Evolutionary conservation across 108 stramenopile species (phyloP).

Genomic region (Stephanodiscus minutulus): DNA sequence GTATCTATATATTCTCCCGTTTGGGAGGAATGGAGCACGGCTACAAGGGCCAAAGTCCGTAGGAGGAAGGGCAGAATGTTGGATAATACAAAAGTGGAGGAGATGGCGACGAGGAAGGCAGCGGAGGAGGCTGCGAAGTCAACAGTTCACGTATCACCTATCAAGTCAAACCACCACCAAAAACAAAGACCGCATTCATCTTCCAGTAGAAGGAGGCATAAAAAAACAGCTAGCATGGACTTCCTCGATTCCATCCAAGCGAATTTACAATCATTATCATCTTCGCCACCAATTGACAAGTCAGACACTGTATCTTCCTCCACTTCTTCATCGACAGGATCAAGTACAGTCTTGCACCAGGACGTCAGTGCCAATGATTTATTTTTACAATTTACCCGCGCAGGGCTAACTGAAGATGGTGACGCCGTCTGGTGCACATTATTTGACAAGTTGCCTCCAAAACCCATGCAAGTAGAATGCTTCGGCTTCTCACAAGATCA

Average conservation of each 20-base stretch:
- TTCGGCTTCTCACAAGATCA: conserved; percentile 48
- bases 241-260: background rate
- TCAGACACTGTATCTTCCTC: background rate
- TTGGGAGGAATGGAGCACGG: conserved; percentile 54
- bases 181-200: background rate
- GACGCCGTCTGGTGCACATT: background rate
- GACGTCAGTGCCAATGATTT: background rate
- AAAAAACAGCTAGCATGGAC: conserved; percentile 6
- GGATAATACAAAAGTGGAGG: background rate
- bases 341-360: background rate
- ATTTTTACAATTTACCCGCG: background rate
- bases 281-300: background rate
- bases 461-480: background rate
- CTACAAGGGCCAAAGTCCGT: conserved; percentile 31
- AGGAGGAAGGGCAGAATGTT: conserved; percentile 33
- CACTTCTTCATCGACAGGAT: background rate
- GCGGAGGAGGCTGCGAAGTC: background rate
- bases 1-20: conserved; percentile 63
- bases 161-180: background rate
- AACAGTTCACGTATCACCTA: background rate
- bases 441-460: background rate
- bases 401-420: background rate
- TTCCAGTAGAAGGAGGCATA: conserved; percentile 4
- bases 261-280: background rate
- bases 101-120: background rate